A percentile compares a stretch with the other conserved stretches of the same genome.
Evolutionary conservation across 805 yeast species (phyloP).

Genomic region (Teunomyces kruisii): DNA sequence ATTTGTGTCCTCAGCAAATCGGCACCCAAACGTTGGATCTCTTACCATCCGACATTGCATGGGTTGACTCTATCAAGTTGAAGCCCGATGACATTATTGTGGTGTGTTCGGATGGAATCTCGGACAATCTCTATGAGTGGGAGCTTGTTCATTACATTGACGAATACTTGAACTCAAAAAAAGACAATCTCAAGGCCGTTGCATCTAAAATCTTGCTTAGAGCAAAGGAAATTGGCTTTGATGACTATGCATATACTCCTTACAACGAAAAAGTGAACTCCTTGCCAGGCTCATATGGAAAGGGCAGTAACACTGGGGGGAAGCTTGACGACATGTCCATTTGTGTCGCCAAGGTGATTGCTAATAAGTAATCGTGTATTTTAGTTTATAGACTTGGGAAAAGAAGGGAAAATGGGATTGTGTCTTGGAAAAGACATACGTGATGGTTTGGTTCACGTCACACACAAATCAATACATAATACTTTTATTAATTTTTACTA

Average conservation of each 20-base stretch:
- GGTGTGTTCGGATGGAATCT: conserved; percentile 53
- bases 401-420: not conserved
- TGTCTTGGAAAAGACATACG: not conserved
- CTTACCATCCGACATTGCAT: conserved; percentile 49
- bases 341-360: conserved; percentile 45
- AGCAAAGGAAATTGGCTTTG: conserved; percentile 51
- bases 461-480: not conserved
- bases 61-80: conserved; percentile 42
- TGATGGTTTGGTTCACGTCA: too few relatives aligned
- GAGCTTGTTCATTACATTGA: conserved; percentile 43
- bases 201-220: conserved; percentile 41
- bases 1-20: conserved; percentile 53
- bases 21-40: conserved; percentile 48
- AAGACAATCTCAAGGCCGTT: conserved; percentile 35
- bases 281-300: conserved; percentile 34
- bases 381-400: conserved; percentile 3
- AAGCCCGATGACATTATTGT: conserved; percentile 43
- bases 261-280: conserved; percentile 51
- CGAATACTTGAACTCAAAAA: conserved; percentile 25
- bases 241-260: conserved; percentile 53
- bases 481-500: not conserved
- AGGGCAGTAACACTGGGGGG: conserved; percentile 45
- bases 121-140: conserved; percentile 51
- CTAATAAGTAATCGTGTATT: conserved; percentile 4
- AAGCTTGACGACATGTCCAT: conserved; percentile 56